These are phyloP conservation scores for Aspergillus sp. DNA, from an alignment of 2,329 filamentous ascomycete species.

Conservation along the genomic window DNA sequence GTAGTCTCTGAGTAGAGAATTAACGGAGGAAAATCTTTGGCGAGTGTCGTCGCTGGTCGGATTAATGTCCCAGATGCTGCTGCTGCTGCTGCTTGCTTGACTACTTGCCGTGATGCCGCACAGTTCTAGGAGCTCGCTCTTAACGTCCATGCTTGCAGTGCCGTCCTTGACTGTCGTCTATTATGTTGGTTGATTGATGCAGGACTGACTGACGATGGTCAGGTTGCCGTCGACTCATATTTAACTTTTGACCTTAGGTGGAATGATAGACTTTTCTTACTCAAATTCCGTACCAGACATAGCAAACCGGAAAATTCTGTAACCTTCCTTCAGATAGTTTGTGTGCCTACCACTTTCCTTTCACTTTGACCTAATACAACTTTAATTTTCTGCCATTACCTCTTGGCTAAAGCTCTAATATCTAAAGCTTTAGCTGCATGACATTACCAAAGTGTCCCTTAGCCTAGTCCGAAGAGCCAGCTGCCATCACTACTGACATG, in stretches of 20 bases:
- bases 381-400: too few species aligned
- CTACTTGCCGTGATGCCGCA: neutral
- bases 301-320: too few species aligned
- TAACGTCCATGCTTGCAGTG: neutral
- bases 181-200: neutral
- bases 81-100: neutral
- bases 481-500: too few species aligned
- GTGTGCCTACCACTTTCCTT: too few species aligned
- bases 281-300: too few species aligned
- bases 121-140: neutral
- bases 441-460: too few species aligned
- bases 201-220: neutral
- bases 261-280: too few species aligned
- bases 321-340: too few species aligned
- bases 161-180: neutral
- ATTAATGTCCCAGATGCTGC: neutral
- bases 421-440: too few species aligned
- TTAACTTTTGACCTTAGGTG: neutral
- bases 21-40: neutral
- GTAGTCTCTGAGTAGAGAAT: neutral
- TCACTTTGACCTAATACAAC: too few species aligned
- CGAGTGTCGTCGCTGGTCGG: neutral
- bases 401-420: too few species aligned
- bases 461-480: too few species aligned
- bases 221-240: neutral